These are phyloP conservation scores for Vitis vinifera DNA, from an alignment of 164 flowering plant genomes.

Conservation along the genomic window ASM3070453v1 NC_081809.1:23612001-23612500, in stretches of 20 bases:
- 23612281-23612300: conserved; percentile 63
- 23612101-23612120: not conserved
- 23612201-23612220: not conserved
- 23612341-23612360: conserved; percentile 78
- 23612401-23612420: not conserved
- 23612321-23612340: conserved; percentile 77
- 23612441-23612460: no score
- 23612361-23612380: conserved; percentile 78
- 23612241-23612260: not conserved
- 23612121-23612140: not conserved
- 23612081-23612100: conserved; percentile 6
- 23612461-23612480: no score
- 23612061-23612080: conserved; percentile 93
- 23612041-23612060: conserved; percentile 99
- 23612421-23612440: no score
- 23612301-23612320: conserved; percentile 98
- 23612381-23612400: not conserved
- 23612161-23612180: not conserved
- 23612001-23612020: conserved; percentile 99
- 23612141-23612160: no score
- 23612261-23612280: not conserved
- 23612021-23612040: conserved; percentile 97
- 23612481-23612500: no score
- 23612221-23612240: not conserved
- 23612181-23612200: not conserved